These are phyloP conservation scores for Stagonosporopsis vannaccii DNA, from an alignment of 2,329 filamentous ascomycete genomes.

Conservation along the genomic window DNA sequence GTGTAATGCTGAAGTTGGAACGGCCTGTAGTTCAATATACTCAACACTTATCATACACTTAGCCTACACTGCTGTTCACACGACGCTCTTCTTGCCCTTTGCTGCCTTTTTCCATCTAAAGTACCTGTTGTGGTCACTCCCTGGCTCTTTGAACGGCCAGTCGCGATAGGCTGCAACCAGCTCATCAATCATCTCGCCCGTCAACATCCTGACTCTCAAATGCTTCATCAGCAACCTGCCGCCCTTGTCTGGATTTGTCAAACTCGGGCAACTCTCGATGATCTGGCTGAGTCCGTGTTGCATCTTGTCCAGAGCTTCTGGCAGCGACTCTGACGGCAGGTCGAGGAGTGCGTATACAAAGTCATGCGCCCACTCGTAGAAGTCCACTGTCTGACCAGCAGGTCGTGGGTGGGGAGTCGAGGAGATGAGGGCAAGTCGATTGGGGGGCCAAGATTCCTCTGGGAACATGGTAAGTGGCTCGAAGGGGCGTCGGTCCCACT, in stretches of 20 bases:
- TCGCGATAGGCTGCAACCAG: conserved; percentile 39
- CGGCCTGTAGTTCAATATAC: neutral
- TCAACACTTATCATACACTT: neutral
- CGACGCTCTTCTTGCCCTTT: neutral
- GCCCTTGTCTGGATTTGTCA: conserved; percentile 42
- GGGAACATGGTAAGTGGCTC: conserved; percentile 69
- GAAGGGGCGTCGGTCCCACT: conserved; percentile 73
- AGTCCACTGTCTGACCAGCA: conserved; percentile 17
- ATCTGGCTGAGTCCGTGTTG: conserved; percentile 40
- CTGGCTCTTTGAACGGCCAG: conserved; percentile 45
- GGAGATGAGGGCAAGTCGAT: conserved; percentile 68
- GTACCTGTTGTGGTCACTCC: conserved; percentile 33
- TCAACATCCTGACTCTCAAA: conserved; percentile 41
- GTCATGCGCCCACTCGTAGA: conserved; percentile 39
- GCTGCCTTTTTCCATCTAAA: conserved; percentile 24
- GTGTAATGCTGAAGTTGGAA: neutral
- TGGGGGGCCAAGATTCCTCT: conserved; percentile 72
- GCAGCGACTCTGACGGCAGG: conserved; percentile 12
- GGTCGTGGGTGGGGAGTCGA: conserved; percentile 63
- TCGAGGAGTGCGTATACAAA: conserved; percentile 33
- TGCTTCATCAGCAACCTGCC: conserved; percentile 42
- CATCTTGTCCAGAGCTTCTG: conserved; percentile 36
- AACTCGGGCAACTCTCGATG: conserved; percentile 32
- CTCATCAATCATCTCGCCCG: conserved; percentile 42
- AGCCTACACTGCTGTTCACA: neutral